Base-by-base conservation (phyloP, 768 basidiomycete genomes). In the Guyanaporus albipodus region DNA sequence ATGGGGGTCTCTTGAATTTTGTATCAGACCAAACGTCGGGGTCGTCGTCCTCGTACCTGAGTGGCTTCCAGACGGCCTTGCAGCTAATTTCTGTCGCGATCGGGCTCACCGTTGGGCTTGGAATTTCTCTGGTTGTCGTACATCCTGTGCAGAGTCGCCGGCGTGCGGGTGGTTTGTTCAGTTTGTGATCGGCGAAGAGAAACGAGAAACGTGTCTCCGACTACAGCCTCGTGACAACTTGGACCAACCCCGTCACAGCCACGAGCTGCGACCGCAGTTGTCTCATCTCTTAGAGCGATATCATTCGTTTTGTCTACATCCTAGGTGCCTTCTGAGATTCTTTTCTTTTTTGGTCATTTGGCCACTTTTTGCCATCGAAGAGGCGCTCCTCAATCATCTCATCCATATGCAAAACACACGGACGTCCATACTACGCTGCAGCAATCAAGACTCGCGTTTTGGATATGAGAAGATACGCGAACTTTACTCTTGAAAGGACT, bases 51-150 rank as follows among this genome's bases (percentile, higher is more conserved):
- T 75, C 82, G 3, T 89, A 88, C 62, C 59, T 80, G 19, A 77
- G 79, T 17, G 86, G 84, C 0, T 91, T 91, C 70, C 72, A 76
- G 58, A 85, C 85, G 4, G 87, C 87, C 5, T 69, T 87, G 52
- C 85, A 85, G 62, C 71, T 91, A 31, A 79, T 92, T 23, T 77
- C 82, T 8, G 87, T 91, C 9, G 79, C 84, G 15, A 80, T 91
- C 58, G 88, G 80, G 6, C 66, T 86, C n/a, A 87, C 87, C 0
- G 85, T 93, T 51, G 89, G 89, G 5, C 68, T 91, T 5, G 85
- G 86, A 12, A 74, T 88, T 31, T 77, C 83, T 4, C 70, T 87
- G 18, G 82, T 79, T 2, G 61, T 85, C 19, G 80, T 85, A 4
- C 77, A 83, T 62, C 83, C 82, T 4, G 70, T 83, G 29, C 79